These are phyloP conservation scores for Xylaria acuta DNA, from an alignment of 495 filamentous ascomycete species.

Conservation along the genomic window DNA sequence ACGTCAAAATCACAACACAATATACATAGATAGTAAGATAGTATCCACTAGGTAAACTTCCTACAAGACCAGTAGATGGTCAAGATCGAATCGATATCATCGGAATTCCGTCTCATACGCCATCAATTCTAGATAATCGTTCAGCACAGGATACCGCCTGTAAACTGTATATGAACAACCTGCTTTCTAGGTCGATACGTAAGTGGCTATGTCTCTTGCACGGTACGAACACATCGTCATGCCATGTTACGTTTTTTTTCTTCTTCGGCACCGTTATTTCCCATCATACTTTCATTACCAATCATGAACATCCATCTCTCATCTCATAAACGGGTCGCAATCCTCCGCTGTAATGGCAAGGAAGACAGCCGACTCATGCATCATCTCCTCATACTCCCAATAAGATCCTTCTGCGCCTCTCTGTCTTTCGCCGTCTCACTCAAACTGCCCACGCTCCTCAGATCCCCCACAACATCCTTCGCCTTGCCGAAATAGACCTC, in stretches of 20 bases:
- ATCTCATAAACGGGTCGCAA: neutral
- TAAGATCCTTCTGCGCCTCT: slow-evolving; percentile 90
- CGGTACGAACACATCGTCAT: neutral
- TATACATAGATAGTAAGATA: too few species aligned
- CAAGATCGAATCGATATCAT: neutral
- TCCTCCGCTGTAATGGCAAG: neutral
- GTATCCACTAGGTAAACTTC: too few species aligned
- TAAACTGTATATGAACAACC: neutral
- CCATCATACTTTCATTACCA: neutral
- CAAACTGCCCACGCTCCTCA: slow-evolving; percentile 86
- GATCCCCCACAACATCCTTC: slow-evolving; percentile 97
- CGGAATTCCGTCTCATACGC: neutral
- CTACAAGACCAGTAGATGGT: neutral
- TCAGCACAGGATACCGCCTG: neutral
- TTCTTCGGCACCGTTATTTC: neutral
- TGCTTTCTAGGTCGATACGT: neutral
- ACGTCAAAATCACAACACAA: neutral
- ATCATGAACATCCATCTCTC: neutral
- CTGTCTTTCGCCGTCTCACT: slow-evolving; percentile 86
- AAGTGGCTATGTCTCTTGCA: neutral
- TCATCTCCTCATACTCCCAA: slow-evolving; percentile 71
- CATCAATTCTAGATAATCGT: neutral
- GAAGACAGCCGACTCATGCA: neutral
- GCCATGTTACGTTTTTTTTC: neutral
- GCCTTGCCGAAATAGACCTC: slow-evolving; percentile 99